Conservation (phyloP, 176 grass and related monocot genomes). For the Musa acuminata region DNA sequence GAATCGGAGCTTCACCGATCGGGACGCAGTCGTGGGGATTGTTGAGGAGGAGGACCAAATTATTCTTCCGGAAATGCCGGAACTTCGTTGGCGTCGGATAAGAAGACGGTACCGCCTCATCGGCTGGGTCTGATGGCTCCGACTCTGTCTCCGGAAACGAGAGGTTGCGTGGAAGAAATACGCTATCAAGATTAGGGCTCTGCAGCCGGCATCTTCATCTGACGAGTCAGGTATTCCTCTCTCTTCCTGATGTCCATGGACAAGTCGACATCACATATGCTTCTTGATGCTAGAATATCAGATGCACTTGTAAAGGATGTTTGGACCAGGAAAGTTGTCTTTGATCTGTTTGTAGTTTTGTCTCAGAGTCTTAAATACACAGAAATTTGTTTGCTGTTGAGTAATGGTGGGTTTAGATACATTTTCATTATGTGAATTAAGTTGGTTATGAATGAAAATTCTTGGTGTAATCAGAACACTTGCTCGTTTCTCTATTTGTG, state of each 20-base stretch:
- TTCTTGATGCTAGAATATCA: conserved; percentile 6
- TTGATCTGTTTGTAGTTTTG: background rate
- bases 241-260: background rate
- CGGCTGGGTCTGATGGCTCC: background rate
- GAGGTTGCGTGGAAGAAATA: background rate
- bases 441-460: background rate
- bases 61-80: conserved; percentile 1
- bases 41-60: conserved; percentile 2
- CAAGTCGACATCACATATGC: background rate
- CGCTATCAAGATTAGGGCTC: background rate
- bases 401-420: background rate
- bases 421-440: background rate
- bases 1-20: conserved; percentile 1
- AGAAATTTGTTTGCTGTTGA: background rate
- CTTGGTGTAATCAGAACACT: background rate
- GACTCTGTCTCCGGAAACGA: background rate
- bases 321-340: background rate
- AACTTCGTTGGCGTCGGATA: conserved; percentile 2
- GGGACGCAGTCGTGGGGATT: conserved; percentile 17
- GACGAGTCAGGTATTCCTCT: conserved; percentile 9
- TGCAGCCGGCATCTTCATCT: background rate
- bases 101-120: background rate
- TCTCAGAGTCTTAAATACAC: background rate
- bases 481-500: background rate
- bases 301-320: background rate